Base-by-base conservation (phyloP, 768 basidiomycete genomes). In the Pisolithus tinctorius region DNA sequence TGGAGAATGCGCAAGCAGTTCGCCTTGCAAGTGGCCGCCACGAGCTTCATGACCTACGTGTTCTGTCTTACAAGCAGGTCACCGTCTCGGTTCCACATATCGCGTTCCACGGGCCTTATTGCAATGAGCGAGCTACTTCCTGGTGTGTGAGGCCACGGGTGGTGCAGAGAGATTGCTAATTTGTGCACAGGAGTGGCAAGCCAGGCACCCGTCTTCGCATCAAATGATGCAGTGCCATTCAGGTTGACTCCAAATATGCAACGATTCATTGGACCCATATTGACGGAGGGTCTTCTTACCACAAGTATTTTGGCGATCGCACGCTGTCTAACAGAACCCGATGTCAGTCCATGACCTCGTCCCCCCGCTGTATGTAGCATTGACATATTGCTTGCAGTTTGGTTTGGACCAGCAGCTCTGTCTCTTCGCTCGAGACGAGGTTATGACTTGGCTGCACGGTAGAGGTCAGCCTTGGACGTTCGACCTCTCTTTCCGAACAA, bases 1-100 rank as follows among this genome's bases (percentile, higher is more conserved):
- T 99, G 95, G 95, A 79, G 89, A 53, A 93, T 98, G 83, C 83
- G 96, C 53, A 98, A 96, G 71, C 94, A 97, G 69, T 96, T 98
- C 68, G 86, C 94, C 8, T 67, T 87, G 38, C 94, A 98, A 63
- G 74, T 93, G 36, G 92, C 96, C 6, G 79, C 88, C 1, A 82
- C 81, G 40, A 86, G 89, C 60, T 98, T 97, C 76, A 85, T 95
- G 81, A 93, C 93, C 14, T 95, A 87, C 63, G 74, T 88, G 27
- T 80, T 96, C 59, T 87, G 81, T 58, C 75, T 97, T 30, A 86
- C 86, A 26, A 88, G 87, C 62, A 83, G 95, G 42, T 76, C 81
- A 6, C 95, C 95, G 0, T 73, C 79, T 10, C 83, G 93, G 17
- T 93, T 95, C 76, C 85, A 91, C 58, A 63, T 98, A 51, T 95